phyloP scores from a whole-genome alignment of 2,329 filamentous ascomycete genomes.

The Colletotrichum cuscutae region DNA sequence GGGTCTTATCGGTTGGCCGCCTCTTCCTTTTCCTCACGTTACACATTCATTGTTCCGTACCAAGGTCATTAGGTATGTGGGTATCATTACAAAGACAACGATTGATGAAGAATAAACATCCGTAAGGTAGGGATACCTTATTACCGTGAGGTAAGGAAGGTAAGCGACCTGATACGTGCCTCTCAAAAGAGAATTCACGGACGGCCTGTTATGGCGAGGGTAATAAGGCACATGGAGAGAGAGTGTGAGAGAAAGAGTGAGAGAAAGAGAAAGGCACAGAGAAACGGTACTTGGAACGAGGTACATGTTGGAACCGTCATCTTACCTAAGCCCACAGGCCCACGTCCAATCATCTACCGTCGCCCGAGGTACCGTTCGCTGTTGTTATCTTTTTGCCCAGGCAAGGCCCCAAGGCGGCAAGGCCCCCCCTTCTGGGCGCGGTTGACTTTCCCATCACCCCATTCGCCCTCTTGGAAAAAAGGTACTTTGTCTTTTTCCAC shows the following conservation, averaged over 20 bases:
- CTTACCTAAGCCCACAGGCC: not conserved
- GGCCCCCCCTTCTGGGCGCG: not conserved
- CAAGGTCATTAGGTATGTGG: not conserved
- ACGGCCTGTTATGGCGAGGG: not conserved
- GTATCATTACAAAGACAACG: not conserved
- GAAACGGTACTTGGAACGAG: not conserved
- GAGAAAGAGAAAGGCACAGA: too few relatives aligned
- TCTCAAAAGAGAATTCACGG: not conserved
- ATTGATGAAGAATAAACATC: not conserved
- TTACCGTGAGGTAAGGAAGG: not conserved
- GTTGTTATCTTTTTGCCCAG: not conserved
- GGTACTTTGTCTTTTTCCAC: not conserved
- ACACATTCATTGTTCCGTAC: not conserved
- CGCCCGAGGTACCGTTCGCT: not conserved
- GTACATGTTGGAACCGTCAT: not conserved
- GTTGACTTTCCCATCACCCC: not conserved
- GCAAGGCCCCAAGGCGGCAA: not conserved
- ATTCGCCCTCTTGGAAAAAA: not conserved
- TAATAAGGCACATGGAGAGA: too few relatives aligned
- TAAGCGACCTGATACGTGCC: not conserved
- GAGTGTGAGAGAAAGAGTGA: too few relatives aligned
- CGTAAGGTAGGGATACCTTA: not conserved
- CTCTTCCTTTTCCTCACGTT: not conserved
- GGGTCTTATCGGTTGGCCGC: not conserved
- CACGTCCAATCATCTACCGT: not conserved